These are phyloP conservation scores for Epichloe sylvatica DNA, from an alignment of 2,329 filamentous ascomycete genomes.

Conservation along the genomic window DNA sequence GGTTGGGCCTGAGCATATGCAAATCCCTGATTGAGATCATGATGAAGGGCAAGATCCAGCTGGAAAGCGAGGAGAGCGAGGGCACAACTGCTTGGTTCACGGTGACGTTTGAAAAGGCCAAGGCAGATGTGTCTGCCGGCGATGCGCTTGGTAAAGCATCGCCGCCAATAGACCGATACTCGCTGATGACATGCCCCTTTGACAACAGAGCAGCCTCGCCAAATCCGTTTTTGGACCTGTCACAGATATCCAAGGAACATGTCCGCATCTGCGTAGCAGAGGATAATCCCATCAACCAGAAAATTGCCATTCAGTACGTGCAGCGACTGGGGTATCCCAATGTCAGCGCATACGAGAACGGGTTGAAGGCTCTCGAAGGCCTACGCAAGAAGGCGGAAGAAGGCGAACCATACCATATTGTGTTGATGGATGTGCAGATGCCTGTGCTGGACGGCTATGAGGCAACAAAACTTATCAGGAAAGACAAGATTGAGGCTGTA, in stretches of 20 bases:
- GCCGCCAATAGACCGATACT: constrained; percentile 23
- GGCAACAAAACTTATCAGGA: constrained; percentile 69
- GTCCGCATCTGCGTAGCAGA: constrained; percentile 86
- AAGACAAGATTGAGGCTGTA: constrained; percentile 62
- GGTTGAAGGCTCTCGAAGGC: constrained; percentile 74
- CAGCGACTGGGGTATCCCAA: constrained; percentile 66
- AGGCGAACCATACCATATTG: constrained; percentile 69
- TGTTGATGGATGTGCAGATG: constrained; percentile 96
- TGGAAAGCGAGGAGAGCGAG: constrained; percentile 60
- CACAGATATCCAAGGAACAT: constrained; percentile 58
- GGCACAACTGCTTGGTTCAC: constrained; percentile 68
- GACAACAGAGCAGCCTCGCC: constrained; percentile 27
- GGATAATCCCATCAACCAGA: constrained; percentile 89
- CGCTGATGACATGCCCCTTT: constrained; percentile 14
- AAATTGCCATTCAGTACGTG: constrained; percentile 85
- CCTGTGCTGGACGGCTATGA: constrained; percentile 86
- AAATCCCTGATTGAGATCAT: constrained; percentile 88
- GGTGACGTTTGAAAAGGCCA: constrained; percentile 72
- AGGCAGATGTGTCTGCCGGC: constrained; percentile 42
- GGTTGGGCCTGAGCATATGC: constrained; percentile 83
- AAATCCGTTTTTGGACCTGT: constrained; percentile 51
- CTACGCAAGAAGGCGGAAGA: constrained; percentile 58
- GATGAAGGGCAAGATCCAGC: constrained; percentile 72
- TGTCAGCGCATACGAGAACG: constrained; percentile 83
- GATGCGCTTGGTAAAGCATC: constrained; percentile 31